These are phyloP conservation scores for Aspergillus asperescens DNA, from an alignment of 495 filamentous ascomycete species.

Conservation along the genomic window DNA sequence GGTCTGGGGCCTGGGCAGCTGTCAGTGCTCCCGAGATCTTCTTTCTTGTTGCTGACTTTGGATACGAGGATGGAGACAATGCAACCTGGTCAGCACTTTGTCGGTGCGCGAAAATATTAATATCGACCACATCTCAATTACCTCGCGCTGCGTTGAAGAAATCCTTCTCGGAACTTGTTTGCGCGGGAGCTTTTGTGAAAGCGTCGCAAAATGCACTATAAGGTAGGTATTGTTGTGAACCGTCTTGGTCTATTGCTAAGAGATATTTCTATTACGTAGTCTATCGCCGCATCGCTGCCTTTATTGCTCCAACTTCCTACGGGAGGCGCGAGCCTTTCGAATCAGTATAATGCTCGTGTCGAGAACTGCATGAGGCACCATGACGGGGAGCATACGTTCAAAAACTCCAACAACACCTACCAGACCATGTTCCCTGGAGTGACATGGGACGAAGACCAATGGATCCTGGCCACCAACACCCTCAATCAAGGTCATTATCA, in stretches of 20 bases:
- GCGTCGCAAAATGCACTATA: slow-evolving; percentile 6
- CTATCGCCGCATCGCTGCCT: neutral
- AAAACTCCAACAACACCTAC: slow-evolving; percentile 30
- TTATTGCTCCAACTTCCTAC: slow-evolving; percentile 1
- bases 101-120: slow-evolving; percentile 1
- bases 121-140: neutral
- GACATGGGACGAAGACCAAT: slow-evolving; percentile 60
- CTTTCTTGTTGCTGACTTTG: slow-evolving; percentile 13
- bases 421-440: slow-evolving; percentile 45
- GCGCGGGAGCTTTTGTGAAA: neutral
- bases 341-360: slow-evolving; percentile 7
- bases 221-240: neutral
- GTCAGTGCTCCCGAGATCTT: slow-evolving; percentile 15
- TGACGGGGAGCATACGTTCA: neutral
- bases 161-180: neutral
- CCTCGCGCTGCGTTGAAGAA: neutral
- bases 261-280: neutral
- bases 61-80: slow-evolving; percentile 14
- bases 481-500: slow-evolving; percentile 59
- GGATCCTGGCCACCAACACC: slow-evolving; percentile 52
- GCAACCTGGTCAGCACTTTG: neutral
- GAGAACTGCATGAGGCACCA: slow-evolving; percentile 5
- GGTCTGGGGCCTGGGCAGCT: slow-evolving; percentile 10
- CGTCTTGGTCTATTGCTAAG: neutral
- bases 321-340: neutral